phyloP scores from a whole-genome alignment of 257 asterid genomes.

The Pogostemon cablin region DNA sequence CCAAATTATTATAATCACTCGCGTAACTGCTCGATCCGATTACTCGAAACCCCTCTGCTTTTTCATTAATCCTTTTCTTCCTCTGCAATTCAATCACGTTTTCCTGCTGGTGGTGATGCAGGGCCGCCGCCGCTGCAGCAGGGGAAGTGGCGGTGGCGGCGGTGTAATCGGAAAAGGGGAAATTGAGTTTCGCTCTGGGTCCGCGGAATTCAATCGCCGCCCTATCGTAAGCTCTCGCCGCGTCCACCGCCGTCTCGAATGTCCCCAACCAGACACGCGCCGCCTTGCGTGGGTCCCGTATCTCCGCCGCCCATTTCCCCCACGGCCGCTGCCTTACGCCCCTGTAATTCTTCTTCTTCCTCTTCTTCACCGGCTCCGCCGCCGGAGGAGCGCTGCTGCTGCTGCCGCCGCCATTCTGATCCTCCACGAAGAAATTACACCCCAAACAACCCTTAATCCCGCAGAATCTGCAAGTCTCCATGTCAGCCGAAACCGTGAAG shows the following conservation, averaged over 20 bases:
- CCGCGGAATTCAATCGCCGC: slow-evolving; percentile 89
- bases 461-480: slow-evolving; percentile 62
- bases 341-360: slow-evolving; percentile 76
- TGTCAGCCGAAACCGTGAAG: slow-evolving; percentile 42
- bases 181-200: slow-evolving; percentile 85
- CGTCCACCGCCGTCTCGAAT: slow-evolving; percentile 76
- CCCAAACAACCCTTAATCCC: slow-evolving; percentile 70
- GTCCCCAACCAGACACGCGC: slow-evolving; percentile 96
- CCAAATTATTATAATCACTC: slow-evolving; percentile 30
- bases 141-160: background rate
- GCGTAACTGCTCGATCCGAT: slow-evolving; percentile 27
- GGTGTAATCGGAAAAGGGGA: slow-evolving; percentile 73
- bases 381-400: background rate
- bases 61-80: slow-evolving; percentile 10
- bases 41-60: slow-evolving; percentile 20
- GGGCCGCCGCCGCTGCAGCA: slow-evolving; percentile 22
- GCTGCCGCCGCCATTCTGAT: slow-evolving; percentile 2
- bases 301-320: slow-evolving; percentile 99
- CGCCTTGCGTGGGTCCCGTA: slow-evolving; percentile 77
- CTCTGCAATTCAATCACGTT: slow-evolving; percentile 4
- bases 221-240: slow-evolving; percentile 83
- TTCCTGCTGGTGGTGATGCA: background rate
- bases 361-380: slow-evolving; percentile 28
- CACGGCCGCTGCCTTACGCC: slow-evolving; percentile 94
- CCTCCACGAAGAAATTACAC: slow-evolving; percentile 55